Base-by-base conservation (phyloP, 257 asterid genomes). In the Jaltomata sinuosa region DNA sequence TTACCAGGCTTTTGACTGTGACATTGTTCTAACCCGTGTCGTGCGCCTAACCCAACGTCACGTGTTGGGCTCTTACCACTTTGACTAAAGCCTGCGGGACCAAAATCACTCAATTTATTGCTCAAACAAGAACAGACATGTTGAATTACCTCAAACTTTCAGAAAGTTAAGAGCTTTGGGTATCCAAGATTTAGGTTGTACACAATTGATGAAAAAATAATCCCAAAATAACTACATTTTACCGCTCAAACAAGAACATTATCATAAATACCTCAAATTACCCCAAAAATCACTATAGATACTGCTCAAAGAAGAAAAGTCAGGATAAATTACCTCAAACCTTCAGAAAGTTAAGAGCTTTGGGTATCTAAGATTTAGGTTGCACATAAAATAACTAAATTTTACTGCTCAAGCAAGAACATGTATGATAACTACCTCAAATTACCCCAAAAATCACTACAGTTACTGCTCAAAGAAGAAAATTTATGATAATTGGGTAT, bases 251-350 rank as follows among this genome's bases (percentile, higher is more conserved):
- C 42, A 64, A 67, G 50, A 69, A 38, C 52, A 21, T 10, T 71
- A 40, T 40, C 11, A 40, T 71, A 40, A 71, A 25, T 71, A 71
- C 10, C 69, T 62, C 69, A 27, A 62, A 27, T 16, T 27, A 38
- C 10, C 29, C 52, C 19, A 19, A n/a, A 38, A 69, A 5, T 38
- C 52, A 69, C 32, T 38, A 21, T 0, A 69, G 1, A 38, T 8
- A 21, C 11, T 2, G 10, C 11, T 65, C 53, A 84, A 32, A 27
- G 50, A 61, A 61, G 68, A 61, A n/a, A 61, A 59, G 32, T 12
- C 27, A 16, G 1, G 8, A 62, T 52, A 27, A 80, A 82, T 54
- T 85, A 91, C 94, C 91, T 91, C 84, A 92, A 86, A 81, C 78
- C 85, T 22, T 77, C 89, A 12, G 91, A 85, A 6, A 90, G 85